These are phyloP conservation scores for Paraphoma sp. DNA, from an alignment of 2,329 filamentous ascomycete species.

Conservation along the genomic window DNA sequence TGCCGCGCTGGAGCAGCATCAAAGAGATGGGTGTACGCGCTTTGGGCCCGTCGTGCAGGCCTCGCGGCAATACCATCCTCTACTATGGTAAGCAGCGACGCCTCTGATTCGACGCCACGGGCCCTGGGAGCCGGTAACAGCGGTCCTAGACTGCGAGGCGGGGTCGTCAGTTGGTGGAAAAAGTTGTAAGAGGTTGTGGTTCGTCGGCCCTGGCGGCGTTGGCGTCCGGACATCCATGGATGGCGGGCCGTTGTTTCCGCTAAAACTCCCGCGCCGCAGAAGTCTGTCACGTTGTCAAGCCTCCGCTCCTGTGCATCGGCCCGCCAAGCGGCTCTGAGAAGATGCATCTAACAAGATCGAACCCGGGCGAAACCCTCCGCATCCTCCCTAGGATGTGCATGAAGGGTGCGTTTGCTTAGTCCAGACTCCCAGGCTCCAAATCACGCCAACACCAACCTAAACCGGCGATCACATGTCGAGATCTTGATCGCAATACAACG, in stretches of 20 bases:
- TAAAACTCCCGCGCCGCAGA: constrained; percentile 16
- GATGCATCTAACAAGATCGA: constrained; percentile 14
- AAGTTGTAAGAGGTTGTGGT: constrained; percentile 33
- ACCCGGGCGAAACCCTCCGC: constrained; percentile 15
- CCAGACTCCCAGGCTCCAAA: constrained; percentile 1
- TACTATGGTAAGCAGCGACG: constrained; percentile 23
- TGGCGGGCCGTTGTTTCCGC: constrained; percentile 6
- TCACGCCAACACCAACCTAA: constrained; percentile 6
- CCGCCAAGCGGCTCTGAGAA: constrained; percentile 30
- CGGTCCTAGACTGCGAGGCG: constrained; percentile 41
- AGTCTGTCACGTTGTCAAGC: constrained; percentile 30
- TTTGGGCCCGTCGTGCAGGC: constrained; percentile 28
- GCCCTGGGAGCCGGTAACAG: constrained; percentile 33
- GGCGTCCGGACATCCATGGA: constrained; percentile 29
- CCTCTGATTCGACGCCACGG: constrained; percentile 32
- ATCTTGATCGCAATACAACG: constrained; percentile 14
- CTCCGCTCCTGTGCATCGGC: constrained; percentile 14
- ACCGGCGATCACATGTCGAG: constrained; percentile 18
- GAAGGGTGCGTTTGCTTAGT: not conserved
- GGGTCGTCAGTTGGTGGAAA: constrained; percentile 42
- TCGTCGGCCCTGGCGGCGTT: constrained; percentile 22
- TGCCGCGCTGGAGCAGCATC: constrained; percentile 24
- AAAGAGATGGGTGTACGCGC: constrained; percentile 26
- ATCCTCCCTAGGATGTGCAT: constrained; percentile 7
- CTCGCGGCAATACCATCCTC: constrained; percentile 20